phyloP scores from a whole-genome alignment of 2,329 filamentous ascomycete species.

The Leptoxyphium fumago region DNA sequence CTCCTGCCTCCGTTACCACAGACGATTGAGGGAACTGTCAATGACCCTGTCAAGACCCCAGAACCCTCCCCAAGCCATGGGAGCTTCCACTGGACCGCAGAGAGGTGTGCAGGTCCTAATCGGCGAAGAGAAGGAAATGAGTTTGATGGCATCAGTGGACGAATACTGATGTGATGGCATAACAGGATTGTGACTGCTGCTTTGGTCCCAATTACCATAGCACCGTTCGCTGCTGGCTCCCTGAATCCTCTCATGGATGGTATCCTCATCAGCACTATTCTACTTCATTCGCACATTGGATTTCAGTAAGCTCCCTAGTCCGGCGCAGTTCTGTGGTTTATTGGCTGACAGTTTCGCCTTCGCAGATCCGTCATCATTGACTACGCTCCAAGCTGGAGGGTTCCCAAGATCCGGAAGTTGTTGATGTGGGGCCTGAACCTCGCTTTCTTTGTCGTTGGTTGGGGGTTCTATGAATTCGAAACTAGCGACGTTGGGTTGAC shows the following conservation, averaged over 20 bases:
- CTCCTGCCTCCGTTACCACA: conserved; percentile 72
- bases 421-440: conserved; percentile 66
- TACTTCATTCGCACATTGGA: conserved; percentile 91
- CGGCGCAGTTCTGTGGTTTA: not conserved
- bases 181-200: conserved; percentile 58
- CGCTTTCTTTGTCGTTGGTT: conserved; percentile 64
- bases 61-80: conserved; percentile 63
- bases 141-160: not conserved
- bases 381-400: conserved; percentile 64
- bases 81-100: conserved; percentile 97
- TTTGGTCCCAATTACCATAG: conserved; percentile 73
- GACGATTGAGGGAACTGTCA: conserved; percentile 42
- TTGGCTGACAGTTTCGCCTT: not conserved
- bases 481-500: conserved; percentile 94
- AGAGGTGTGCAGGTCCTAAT: conserved; percentile 37
- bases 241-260: conserved; percentile 84
- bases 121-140: not conserved
- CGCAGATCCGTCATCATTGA: conserved; percentile 62
- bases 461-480: conserved; percentile 96
- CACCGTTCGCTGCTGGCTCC: conserved; percentile 82
- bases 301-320: conserved; percentile 50
- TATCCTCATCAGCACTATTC: conserved; percentile 63
- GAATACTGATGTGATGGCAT: not conserved
- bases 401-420: conserved; percentile 51
- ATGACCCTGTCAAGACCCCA: conserved; percentile 70